Evolutionary conservation across 2,329 filamentous ascomycete genomes (phyloP), one percentile per base, ranked within the genome.

Genomic region (Verticillium alfalfae): DNA sequence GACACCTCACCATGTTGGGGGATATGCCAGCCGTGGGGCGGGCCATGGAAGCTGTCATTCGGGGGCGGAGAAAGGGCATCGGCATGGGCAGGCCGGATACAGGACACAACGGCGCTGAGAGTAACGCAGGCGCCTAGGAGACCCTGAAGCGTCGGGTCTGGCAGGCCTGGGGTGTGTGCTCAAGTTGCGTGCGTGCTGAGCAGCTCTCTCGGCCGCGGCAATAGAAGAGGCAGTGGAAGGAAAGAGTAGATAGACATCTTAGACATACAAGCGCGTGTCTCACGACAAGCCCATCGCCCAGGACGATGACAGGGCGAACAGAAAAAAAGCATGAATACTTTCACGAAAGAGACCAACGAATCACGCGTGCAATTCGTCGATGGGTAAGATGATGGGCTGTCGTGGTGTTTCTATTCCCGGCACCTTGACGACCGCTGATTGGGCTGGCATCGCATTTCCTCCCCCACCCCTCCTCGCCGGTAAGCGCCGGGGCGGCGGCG

Each of bases 1-100:
- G 94, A 0, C 94, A 98, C 76, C 89, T 97, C 39, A 93, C 91
- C 1, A 81, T 98, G 70, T 75, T 97, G 37, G 93, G 93, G 0
- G 93, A 97, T 77, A 72, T 97, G 65, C 87, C 91, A 65, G 92
- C 89, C 0, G 88, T 97, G 0, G 93, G 92, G 0, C 83, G 81
- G 68, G 93, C 90, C 65, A 73, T 97, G 38, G 79, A 81, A 67
- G 91, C 90, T 12, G 74, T 97, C 15, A 70, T 88, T 0, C 81
- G 83, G 61, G 93, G 88, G 1, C 81, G 91, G 60, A 79, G 76
- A 63, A 90, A 88, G 72, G 89, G 92, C 0, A 90, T 96, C 67
- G 92, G 93, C 1, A 66, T 88, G 63, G 85, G 88, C 1, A 36
- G 26, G 34, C 57, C 54, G 7, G 52, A 37, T 18, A 15, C n/a